phyloP scores from a whole-genome alignment of 2,329 filamentous ascomycete genomes.

The Pyrenophora teres region DNA sequence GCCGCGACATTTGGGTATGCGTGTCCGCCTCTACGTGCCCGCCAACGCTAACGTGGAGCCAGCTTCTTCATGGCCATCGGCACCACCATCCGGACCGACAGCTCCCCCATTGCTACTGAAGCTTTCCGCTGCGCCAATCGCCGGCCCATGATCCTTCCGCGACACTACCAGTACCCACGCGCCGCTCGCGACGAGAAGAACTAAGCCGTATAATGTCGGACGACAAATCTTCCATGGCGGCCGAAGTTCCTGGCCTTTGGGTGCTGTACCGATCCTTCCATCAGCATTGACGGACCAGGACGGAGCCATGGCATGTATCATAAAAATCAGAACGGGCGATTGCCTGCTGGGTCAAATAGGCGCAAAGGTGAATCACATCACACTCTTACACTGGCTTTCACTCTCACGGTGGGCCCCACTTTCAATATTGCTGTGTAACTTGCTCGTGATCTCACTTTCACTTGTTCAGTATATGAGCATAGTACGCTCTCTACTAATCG shows the following conservation, averaged over 20 bases:
- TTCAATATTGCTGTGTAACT: not conserved
- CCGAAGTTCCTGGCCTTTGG: constrained; percentile 4
- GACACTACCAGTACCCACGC: constrained; percentile 38
- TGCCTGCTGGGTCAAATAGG: not conserved
- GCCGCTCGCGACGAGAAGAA: constrained; percentile 34
- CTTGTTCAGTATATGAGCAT: not conserved
- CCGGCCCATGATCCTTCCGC: constrained; percentile 70
- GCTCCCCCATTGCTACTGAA: constrained; percentile 74
- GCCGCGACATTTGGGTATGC: constrained; percentile 92
- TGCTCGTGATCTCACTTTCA: not conserved
- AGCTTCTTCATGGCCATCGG: constrained; percentile 99
- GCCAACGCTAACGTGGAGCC: constrained; percentile 24
- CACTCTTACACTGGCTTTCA: not conserved
- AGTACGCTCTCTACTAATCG: not conserved
- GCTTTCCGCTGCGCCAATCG: constrained; percentile 73
- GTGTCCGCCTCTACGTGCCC: not conserved
- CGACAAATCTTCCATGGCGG: not conserved
- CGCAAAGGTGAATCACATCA: not conserved
- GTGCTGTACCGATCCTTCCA: constrained; percentile 12
- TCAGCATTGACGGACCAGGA: constrained; percentile 16
- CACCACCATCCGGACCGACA: constrained; percentile 91
- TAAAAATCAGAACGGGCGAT: not conserved
- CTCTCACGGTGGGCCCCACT: constrained; percentile 4
- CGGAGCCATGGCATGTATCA: constrained; percentile 17
- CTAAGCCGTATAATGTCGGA: constrained; percentile 15